Evolutionary conservation across 345 rosid genomes (phyloP).

Genomic region (Limnanthes douglasii): DNA sequence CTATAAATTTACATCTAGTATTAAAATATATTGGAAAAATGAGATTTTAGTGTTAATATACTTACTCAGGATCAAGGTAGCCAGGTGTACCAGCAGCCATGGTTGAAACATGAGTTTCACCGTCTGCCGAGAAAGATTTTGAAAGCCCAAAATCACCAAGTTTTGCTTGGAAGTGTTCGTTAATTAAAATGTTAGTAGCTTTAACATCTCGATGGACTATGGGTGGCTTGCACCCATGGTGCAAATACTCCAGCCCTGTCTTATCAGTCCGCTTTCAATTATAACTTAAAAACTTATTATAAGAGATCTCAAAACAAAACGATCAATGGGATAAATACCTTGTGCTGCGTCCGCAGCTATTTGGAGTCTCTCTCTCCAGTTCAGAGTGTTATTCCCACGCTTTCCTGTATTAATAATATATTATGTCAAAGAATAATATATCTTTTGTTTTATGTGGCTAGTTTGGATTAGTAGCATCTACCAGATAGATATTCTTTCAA

Average conservation of each 20-base stretch:
- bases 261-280: too few relatives aligned
- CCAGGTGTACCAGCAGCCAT: conserved; percentile 31
- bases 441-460: too few relatives aligned
- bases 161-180: conserved; percentile 30
- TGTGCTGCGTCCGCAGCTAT: conserved; percentile 38
- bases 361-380: conserved; percentile 28
- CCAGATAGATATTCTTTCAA: conserved; percentile 24
- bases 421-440: too few relatives aligned
- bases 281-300: background rate
- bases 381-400: conserved; percentile 8
- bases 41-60: background rate
- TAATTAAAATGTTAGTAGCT: conserved; percentile 32
- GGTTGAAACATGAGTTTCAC: conserved; percentile 14
- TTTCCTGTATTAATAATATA: conserved; percentile 6
- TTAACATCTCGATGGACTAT: conserved; percentile 46
- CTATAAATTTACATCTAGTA: background rate
- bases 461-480: background rate
- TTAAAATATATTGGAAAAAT: background rate
- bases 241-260: conserved; percentile 28
- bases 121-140: conserved; percentile 24
- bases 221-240: conserved; percentile 43
- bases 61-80: conserved; percentile 53
- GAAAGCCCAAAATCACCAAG: conserved; percentile 52
- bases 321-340: conserved; percentile 14
- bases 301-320: background rate